Percentiles rank a stretch among this genome's conserved stretches.
phyloP scores from a whole-genome alignment of 2,329 filamentous ascomycete species.

The Fusarium miscanthi region DNA sequence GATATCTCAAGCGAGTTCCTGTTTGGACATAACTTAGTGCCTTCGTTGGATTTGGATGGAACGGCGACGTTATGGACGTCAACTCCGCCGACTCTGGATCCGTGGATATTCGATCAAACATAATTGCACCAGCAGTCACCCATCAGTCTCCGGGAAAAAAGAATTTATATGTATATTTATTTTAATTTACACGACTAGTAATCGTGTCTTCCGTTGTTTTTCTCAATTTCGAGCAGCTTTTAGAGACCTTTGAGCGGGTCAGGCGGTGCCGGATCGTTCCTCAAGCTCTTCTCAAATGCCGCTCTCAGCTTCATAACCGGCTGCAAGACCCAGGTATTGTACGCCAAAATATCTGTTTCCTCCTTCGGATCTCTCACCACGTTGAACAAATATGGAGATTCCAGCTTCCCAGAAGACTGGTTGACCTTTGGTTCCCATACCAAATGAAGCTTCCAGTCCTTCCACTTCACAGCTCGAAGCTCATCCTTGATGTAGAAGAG shows the following conservation, averaged over 20 bases:
- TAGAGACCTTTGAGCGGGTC: constrained; percentile 46
- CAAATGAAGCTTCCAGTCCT: constrained; percentile 51
- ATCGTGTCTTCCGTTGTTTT: accelerated
- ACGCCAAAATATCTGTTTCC: constrained; percentile 47
- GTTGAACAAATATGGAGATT: constrained; percentile 50
- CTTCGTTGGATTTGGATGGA: constrained; percentile 6
- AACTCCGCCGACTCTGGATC: constrained; percentile 2
- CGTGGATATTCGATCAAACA: constrained; percentile 7
- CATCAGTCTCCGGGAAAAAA: too few species aligned
- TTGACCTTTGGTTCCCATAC: constrained; percentile 53
- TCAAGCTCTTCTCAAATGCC: constrained; percentile 46
- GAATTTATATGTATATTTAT: accelerated
- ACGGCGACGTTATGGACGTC: not conserved
- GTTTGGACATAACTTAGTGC: not conserved
- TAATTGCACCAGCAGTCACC: not conserved
- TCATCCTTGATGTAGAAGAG: constrained; percentile 52
- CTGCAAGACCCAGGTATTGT: constrained; percentile 50
- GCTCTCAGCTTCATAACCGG: constrained; percentile 44
- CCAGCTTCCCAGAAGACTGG: constrained; percentile 45
- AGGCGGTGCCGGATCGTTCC: constrained; percentile 46
- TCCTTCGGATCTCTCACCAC: constrained; percentile 48
- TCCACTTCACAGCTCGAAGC: constrained; percentile 50
- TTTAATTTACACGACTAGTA: not conserved
- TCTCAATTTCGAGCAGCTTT: not conserved
- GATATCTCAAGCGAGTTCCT: not conserved